Evolutionary conservation across 495 filamentous ascomycete species (phyloP).

Genomic region (Lasiosphaeris hirsuta): DNA sequence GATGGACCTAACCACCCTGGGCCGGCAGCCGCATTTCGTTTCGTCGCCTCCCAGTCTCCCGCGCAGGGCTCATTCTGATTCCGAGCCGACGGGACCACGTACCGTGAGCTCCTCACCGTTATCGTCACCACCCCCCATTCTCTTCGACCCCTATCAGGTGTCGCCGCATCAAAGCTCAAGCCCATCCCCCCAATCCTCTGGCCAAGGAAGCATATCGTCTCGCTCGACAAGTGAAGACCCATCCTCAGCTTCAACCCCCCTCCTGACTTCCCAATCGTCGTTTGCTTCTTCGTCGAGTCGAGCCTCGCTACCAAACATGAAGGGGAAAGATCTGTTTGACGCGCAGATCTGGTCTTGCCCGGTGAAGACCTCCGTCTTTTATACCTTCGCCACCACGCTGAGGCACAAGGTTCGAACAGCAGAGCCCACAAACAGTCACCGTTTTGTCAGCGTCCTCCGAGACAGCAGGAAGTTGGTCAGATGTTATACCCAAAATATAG

Average conservation of each 20-base stretch:
- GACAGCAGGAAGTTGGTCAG: constrained; percentile 60
- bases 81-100: constrained; percentile 2
- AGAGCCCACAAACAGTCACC: constrained; percentile 53
- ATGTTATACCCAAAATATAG: constrained; percentile 72
- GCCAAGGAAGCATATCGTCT: constrained; percentile 24
- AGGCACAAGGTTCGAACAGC: constrained; percentile 57
- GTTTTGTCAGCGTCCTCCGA: constrained; percentile 58
- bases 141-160: constrained; percentile 44
- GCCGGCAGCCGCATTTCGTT: background rate
- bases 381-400: constrained; percentile 62
- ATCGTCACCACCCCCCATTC: constrained; percentile 43
- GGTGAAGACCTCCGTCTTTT: constrained; percentile 60
- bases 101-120: constrained; percentile 41
- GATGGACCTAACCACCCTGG: constrained; percentile 15
- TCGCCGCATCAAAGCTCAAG: constrained; percentile 19
- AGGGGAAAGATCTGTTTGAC: constrained; percentile 66
- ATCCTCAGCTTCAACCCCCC: constrained; percentile 33
- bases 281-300: constrained; percentile 28
- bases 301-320: constrained; percentile 50
- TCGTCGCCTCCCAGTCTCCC: constrained; percentile 27
- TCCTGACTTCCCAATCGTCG: constrained; percentile 41
- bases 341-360: constrained; percentile 62
- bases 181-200: constrained; percentile 26
- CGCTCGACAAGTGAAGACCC: constrained; percentile 36
- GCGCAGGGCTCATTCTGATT: background rate